Conservation (phyloP, 2,329 filamentous ascomycete genomes). For the Tothia fuscella region DNA sequence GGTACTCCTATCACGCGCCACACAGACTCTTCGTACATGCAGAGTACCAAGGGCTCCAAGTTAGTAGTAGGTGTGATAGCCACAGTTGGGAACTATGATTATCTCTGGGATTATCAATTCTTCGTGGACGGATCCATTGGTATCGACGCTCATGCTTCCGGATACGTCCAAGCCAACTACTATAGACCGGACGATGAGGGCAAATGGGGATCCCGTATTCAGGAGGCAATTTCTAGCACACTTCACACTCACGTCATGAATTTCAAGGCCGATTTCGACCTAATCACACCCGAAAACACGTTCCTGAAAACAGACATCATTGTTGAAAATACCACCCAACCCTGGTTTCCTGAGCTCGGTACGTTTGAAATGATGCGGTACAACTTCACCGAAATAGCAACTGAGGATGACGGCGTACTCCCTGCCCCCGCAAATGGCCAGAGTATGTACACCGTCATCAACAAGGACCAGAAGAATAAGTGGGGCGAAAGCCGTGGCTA, state of each 20-base stretch:
- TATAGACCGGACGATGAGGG: conserved; percentile 12
- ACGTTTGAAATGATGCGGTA: conserved; percentile 21
- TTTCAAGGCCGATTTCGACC: conserved; percentile 28
- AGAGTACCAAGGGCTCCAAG: conserved; percentile 21
- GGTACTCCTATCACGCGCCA: conserved; percentile 24
- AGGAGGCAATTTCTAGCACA: conserved; percentile 18
- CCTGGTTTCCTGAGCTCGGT: conserved; percentile 25
- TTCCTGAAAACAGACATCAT: conserved; percentile 20
- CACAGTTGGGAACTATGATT: conserved; percentile 43
- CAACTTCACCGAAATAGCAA: conserved; percentile 21
- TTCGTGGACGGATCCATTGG: conserved; percentile 33
- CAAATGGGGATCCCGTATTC: conserved; percentile 16
- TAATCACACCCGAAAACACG: conserved; percentile 18
- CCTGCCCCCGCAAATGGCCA: conserved; percentile 36
- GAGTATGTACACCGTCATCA: conserved; percentile 35
- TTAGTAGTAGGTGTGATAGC: conserved; percentile 36
- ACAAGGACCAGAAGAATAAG: conserved; percentile 33
- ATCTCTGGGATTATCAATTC: conserved; percentile 36
- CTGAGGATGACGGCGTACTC: conserved; percentile 37
- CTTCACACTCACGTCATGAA: conserved; percentile 24
- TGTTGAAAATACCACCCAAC: conserved; percentile 16
- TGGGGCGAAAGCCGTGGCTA: conserved; percentile 40
- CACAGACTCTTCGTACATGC: conserved; percentile 18
- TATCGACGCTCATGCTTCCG: conserved; percentile 27
- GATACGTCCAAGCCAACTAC: conserved; percentile 25